phyloP scores from a whole-genome alignment of 2,329 filamentous ascomycete species.

The Ophiostoma australiae region DNA sequence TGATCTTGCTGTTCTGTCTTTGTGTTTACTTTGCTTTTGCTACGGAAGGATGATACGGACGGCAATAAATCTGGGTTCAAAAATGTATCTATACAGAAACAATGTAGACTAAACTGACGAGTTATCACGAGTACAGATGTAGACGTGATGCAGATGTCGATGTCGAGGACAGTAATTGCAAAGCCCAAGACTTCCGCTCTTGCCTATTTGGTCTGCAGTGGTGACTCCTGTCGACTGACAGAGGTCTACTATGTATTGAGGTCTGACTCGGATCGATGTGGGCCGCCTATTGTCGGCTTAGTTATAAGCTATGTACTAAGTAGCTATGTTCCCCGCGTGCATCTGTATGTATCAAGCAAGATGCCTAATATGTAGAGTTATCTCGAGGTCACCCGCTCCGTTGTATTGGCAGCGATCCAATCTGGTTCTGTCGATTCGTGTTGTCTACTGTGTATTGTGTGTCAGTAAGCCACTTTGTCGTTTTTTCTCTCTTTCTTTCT shows the following conservation, averaged over 20 bases:
- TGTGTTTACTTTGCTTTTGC: background rate
- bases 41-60: slow-evolving; percentile 9
- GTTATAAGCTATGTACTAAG: background rate
- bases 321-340: background rate
- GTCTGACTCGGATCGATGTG: slow-evolving; percentile 1
- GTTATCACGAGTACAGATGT: background rate
- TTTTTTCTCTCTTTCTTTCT: background rate
- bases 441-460: background rate
- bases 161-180: too few species aligned
- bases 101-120: slow-evolving; percentile 4
- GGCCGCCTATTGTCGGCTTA: slow-evolving; percentile 30
- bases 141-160: background rate
- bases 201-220: background rate
- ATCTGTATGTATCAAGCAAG: background rate
- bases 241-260: background rate
- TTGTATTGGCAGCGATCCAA: background rate
- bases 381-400: background rate
- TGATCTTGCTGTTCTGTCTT: too few species aligned
- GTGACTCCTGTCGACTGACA: background rate
- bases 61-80: slow-evolving; percentile 13
- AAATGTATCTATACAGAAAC: slow-evolving; percentile 1
- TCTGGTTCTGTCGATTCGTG: background rate
- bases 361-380: background rate
- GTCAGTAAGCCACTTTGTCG: background rate
- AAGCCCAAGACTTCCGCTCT: background rate